phyloP scores from a whole-genome alignment of 768 basidiomycete species.

The Rhizopogon vinicolor region DNA sequence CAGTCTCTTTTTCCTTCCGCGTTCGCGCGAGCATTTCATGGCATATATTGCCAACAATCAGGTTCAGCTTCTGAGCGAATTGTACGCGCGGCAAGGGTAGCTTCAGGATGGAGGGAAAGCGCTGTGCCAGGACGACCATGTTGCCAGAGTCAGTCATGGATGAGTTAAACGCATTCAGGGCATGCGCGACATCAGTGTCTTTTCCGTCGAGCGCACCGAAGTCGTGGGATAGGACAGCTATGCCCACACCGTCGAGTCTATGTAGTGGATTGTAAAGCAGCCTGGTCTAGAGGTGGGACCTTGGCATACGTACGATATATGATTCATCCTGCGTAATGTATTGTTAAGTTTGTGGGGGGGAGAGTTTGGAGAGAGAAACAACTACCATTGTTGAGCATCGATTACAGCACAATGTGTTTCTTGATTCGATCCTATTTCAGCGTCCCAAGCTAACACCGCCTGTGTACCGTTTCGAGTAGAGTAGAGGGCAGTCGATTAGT shows the following conservation, averaged over 20 bases:
- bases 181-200: conserved; percentile 15
- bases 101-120: conserved; percentile 25
- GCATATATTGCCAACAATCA: conserved; percentile 29
- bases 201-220: conserved; percentile 38
- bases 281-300: no score
- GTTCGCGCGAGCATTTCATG: conserved; percentile 26
- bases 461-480: neutral
- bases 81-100: conserved; percentile 27
- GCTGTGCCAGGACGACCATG: conserved; percentile 14
- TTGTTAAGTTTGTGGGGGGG: neutral
- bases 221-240: conserved; percentile 41
- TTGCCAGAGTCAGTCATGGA: conserved; percentile 10
- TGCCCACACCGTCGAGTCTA: conserved; percentile 41
- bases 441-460: neutral
- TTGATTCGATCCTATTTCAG: neutral
- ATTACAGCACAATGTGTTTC: neutral
- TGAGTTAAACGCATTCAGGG: conserved; percentile 20
- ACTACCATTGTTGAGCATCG: neutral
- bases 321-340: neutral
- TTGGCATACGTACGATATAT: neutral
- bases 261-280: neutral
- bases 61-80: conserved; percentile 20
- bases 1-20: conserved; percentile 28
- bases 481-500: neutral
- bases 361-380: neutral